Percentiles rank a stretch among this genome's conserved stretches.
Conservation (phyloP, 768 basidiomycete species). For the Favolaschia claudopus region DNA sequence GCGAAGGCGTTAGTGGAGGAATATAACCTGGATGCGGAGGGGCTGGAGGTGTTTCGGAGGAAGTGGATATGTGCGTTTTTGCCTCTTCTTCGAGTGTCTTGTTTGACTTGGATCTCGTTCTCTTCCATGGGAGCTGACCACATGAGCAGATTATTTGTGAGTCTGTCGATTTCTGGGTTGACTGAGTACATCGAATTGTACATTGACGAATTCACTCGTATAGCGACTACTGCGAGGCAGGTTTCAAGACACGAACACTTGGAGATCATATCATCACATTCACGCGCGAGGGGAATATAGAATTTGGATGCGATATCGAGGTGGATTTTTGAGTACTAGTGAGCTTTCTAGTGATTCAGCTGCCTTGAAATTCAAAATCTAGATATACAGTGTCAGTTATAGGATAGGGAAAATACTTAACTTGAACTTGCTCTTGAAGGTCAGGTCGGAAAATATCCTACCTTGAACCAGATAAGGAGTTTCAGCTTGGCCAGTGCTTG, state of each 20-base stretch:
- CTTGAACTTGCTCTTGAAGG: too few species aligned
- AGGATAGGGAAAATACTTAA: not conserved
- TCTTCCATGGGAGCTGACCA: not conserved
- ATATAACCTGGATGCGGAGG: slow-evolving; percentile 30
- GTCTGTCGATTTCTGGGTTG: not conserved
- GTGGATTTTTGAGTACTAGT: not conserved
- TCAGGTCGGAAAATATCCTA: too few species aligned
- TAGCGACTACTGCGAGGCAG: slow-evolving; percentile 28
- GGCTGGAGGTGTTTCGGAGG: not conserved
- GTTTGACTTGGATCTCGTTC: not conserved
- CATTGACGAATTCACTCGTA: not conserved
- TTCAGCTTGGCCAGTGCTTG: too few species aligned
- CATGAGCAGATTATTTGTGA: slow-evolving; percentile 6
- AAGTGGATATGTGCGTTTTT: slow-evolving; percentile 6
- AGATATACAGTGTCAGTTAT: not conserved
- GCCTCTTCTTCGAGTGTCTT: not conserved
- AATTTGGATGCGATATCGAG: slow-evolving; percentile 24
- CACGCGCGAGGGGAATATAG: slow-evolving; percentile 25
- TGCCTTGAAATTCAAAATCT: not conserved
- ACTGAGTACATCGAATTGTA: not conserved
- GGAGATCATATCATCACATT: slow-evolving; percentile 29
- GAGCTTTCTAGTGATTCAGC: too few species aligned
- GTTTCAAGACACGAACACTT: slow-evolving; percentile 26
- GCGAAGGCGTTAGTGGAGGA: slow-evolving; percentile 50
- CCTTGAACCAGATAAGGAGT: too few species aligned